Evolutionary conservation across 768 basidiomycete genomes (phyloP).

Genomic region (Megacollybia marginata): DNA sequence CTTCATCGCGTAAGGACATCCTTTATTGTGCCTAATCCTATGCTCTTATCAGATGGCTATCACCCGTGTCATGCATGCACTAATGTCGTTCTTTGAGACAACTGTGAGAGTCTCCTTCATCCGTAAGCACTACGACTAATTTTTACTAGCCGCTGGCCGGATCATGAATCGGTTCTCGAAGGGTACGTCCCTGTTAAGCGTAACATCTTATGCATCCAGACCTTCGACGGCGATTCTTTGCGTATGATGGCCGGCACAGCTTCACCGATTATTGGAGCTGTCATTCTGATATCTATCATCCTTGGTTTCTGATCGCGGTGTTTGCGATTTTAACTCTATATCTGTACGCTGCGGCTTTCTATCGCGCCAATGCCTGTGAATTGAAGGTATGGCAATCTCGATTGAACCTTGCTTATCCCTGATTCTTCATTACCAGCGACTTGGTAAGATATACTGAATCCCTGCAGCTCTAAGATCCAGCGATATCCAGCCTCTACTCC

Average conservation of each 20-base stretch:
- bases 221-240: conserved; percentile 71
- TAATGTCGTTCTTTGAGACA: too few species aligned
- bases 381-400: conserved; percentile 48
- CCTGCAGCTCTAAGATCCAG: conserved; percentile 92
- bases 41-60: too few species aligned
- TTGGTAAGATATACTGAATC: conserved; percentile 81
- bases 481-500: conserved; percentile 69
- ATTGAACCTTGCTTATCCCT: conserved; percentile 53
- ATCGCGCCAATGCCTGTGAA: conserved; percentile 80
- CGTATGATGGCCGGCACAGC: conserved; percentile 65
- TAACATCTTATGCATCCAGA: conserved; percentile 80
- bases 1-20: conserved; percentile 47
- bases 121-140: too few species aligned
- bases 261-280: conserved; percentile 53
- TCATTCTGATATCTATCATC: conserved; percentile 64
- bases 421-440: conserved; percentile 80
- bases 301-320: conserved; percentile 81
- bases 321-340: conserved; percentile 44
- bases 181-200: too few species aligned
- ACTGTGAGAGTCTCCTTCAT: too few species aligned
- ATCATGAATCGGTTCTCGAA: conserved; percentile 91
- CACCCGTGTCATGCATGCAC: too few species aligned
- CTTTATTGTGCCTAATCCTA: neutral
- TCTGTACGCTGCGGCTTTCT: too few species aligned
- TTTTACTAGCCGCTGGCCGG: conserved; percentile 75